phyloP scores from a whole-genome alignment of 257 asterid genomes.

The Solanum phureja region DNA sequence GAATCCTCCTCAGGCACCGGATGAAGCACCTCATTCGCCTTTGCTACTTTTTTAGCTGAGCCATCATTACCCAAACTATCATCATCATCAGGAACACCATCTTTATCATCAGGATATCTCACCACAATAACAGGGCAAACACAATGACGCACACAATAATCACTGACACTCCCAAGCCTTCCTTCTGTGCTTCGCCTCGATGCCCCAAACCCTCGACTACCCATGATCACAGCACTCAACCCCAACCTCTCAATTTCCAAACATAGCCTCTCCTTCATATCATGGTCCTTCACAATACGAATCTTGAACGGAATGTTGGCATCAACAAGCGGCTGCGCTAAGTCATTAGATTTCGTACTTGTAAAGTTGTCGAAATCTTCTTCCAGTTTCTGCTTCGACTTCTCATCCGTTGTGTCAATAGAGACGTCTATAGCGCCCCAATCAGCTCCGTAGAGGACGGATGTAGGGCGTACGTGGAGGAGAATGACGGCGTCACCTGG shows the following conservation, averaged over 20 bases:
- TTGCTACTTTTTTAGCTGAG: slow-evolving; percentile 12
- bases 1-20: slow-evolving; percentile 29
- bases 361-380: slow-evolving; percentile 61
- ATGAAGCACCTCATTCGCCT: slow-evolving; percentile 15
- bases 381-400: slow-evolving; percentile 57
- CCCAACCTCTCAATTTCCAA: slow-evolving; percentile 84
- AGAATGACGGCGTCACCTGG: slow-evolving; percentile 72
- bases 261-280: slow-evolving; percentile 77
- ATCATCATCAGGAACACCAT: slow-evolving; percentile 27
- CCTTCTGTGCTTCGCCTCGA: slow-evolving; percentile 47
- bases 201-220: slow-evolving; percentile 74
- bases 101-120: slow-evolving; percentile 54
- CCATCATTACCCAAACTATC: slow-evolving; percentile 6
- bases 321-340: slow-evolving; percentile 59
- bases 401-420: slow-evolving; percentile 30
- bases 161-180: slow-evolving; percentile 75
- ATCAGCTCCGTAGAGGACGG: slow-evolving; percentile 47
- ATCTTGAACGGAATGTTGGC: slow-evolving; percentile 55
- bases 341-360: slow-evolving; percentile 42
- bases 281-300: slow-evolving; percentile 70
- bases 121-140: slow-evolving; percentile 75
- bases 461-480: slow-evolving; percentile 45
- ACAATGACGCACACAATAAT: slow-evolving; percentile 68
- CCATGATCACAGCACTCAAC: slow-evolving; percentile 68
- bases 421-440: slow-evolving; percentile 54